Conservation (phyloP, 495 filamentous ascomycete genomes). For the Darksidea phi region DNA sequence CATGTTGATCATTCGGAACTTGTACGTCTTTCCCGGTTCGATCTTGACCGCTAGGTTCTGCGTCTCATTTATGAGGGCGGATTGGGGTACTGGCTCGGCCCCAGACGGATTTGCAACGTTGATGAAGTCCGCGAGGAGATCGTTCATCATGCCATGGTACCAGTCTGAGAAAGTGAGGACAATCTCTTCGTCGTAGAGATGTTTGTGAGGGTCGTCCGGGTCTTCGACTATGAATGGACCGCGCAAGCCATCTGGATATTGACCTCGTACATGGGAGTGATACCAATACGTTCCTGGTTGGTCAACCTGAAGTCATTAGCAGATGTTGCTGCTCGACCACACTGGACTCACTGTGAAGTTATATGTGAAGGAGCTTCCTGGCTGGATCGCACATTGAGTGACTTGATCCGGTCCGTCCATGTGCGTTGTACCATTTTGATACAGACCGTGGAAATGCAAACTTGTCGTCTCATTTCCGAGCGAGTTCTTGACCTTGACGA, state of each 20-base stretch:
- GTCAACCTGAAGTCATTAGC: constrained; percentile 36
- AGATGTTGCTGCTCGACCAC: constrained; percentile 65
- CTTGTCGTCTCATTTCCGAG: constrained; percentile 48
- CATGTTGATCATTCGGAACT: constrained; percentile 75
- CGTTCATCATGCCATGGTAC: constrained; percentile 44
- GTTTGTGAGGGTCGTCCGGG: constrained; percentile 29
- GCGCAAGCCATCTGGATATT: constrained; percentile 35
- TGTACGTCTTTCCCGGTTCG: constrained; percentile 72
- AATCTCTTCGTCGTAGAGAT: constrained; percentile 35
- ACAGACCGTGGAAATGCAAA: constrained; percentile 36
- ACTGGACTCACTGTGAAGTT: constrained; percentile 52
- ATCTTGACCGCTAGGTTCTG: constrained; percentile 58
- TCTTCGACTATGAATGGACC: constrained; percentile 32
- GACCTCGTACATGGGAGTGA: constrained; percentile 28
- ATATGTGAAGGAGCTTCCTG: constrained; percentile 34
- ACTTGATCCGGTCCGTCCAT: constrained; percentile 33
- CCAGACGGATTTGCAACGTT: constrained; percentile 53
- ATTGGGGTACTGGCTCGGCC: constrained; percentile 55
- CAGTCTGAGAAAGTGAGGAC: constrained; percentile 36
- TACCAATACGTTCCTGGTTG: constrained; percentile 39
- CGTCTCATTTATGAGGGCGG: constrained; percentile 59
- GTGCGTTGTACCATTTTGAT: constrained; percentile 29
- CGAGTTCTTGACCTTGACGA: constrained; percentile 36
- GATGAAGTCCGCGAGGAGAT: constrained; percentile 50
- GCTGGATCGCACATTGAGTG: constrained; percentile 43